phyloP scores from a whole-genome alignment of 1,284 basidiomycete genomes.

The Papiliotrema fonsecae region DNA sequence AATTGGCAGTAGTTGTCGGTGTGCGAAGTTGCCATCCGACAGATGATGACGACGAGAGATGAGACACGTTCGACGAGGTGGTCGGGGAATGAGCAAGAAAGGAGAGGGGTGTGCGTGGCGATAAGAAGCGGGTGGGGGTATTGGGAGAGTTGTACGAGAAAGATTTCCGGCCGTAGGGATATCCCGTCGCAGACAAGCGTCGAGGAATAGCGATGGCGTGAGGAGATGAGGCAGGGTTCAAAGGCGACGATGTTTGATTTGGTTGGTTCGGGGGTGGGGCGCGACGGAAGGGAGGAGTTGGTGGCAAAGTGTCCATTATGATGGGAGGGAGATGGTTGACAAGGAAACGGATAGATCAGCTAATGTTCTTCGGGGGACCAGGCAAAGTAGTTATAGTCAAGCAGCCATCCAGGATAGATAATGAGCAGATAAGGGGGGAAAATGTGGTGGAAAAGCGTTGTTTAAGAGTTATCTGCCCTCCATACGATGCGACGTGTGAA shows the following conservation, averaged over 20 bases:
- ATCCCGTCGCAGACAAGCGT: slow-evolving; percentile 5
- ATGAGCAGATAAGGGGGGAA: too few relatives aligned
- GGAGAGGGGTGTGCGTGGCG: slow-evolving; percentile 27
- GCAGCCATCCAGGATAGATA: too few relatives aligned
- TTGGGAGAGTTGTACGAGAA: slow-evolving; percentile 2
- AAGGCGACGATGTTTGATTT: slow-evolving; percentile 1
- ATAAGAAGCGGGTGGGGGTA: slow-evolving; percentile 17
- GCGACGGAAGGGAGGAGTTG: neutral
- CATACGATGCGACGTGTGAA: too few relatives aligned
- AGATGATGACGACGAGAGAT: slow-evolving; percentile 3
- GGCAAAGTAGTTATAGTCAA: too few relatives aligned
- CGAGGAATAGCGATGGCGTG: slow-evolving; percentile 1
- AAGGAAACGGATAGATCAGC: too few relatives aligned
- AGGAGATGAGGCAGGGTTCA: slow-evolving; percentile 4
- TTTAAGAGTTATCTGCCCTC: too few relatives aligned
- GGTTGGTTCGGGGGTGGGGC: neutral
- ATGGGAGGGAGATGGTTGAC: slow-evolving; percentile 25
- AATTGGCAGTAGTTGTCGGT: slow-evolving; percentile 4
- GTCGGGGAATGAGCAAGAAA: slow-evolving; percentile 21
- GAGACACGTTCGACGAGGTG: neutral
- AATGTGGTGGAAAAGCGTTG: too few relatives aligned
- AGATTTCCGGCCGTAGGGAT: slow-evolving; percentile 14
- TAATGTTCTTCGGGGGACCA: too few relatives aligned
- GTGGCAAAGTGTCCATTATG: slow-evolving; percentile 7
- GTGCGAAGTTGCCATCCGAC: slow-evolving; percentile 9